phyloP scores from a whole-genome alignment of 768 basidiomycete genomes.

The Lyophyllum semitale region DNA sequence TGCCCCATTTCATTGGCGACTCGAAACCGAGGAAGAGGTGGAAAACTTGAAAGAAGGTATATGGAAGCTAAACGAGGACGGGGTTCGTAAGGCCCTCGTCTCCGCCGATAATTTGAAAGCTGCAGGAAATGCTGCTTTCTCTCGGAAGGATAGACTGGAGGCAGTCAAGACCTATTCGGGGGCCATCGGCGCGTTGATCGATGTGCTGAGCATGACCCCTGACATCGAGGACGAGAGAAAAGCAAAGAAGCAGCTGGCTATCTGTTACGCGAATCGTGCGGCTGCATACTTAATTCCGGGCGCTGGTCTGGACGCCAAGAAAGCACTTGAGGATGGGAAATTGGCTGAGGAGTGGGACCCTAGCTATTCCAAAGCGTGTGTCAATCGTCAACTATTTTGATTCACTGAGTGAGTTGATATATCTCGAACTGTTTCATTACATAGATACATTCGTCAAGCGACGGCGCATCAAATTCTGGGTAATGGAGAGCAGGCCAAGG shows the following conservation, averaged over 20 bases:
- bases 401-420: not conserved
- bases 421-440: not conserved
- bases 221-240: constrained; percentile 22
- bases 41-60: constrained; percentile 28
- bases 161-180: constrained; percentile 32
- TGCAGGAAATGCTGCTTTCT: constrained; percentile 25
- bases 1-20: constrained; percentile 33
- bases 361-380: constrained; percentile 34
- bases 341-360: constrained; percentile 25
- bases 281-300: constrained; percentile 32
- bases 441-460: constrained; percentile 34
- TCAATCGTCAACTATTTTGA: not conserved
- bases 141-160: constrained; percentile 23
- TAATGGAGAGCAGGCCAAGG: constrained; percentile 22
- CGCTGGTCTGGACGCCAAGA: constrained; percentile 21
- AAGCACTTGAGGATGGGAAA: constrained; percentile 34
- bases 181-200: constrained; percentile 26
- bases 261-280: constrained; percentile 34
- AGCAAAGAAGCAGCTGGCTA: constrained; percentile 24
- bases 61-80: constrained; percentile 25
- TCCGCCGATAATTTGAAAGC: constrained; percentile 26
- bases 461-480: constrained; percentile 25
- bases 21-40: constrained; percentile 34
- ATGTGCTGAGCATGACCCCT: constrained; percentile 27
- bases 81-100: constrained; percentile 20